Evolutionary conservation across 352 stramenopile genomes (phyloP), one percentile per base, ranked within the genome.

Genomic region (Plasmopara viticola): DNA sequence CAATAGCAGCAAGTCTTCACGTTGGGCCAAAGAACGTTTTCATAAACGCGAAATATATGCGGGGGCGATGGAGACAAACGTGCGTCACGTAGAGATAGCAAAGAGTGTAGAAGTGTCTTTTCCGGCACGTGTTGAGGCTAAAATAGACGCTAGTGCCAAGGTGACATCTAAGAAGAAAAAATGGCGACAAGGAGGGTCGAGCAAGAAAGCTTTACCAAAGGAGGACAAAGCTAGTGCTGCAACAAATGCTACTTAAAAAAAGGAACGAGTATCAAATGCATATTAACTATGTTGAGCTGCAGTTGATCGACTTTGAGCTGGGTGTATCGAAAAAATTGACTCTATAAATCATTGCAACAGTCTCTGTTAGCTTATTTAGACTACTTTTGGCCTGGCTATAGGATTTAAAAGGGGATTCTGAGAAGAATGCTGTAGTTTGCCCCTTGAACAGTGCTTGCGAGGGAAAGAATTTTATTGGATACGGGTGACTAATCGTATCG

Each of bases 121-220:
- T 12, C 6, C 6, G 31, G 31, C 31, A 35, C 10, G 31, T 5
- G 31, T 35, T 4, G 31, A 5, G 10, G 10, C 31, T 8, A 5
- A 35, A 35, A 2, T 35, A 6, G 31, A 35, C 31, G 31, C 31
- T 35, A 35, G 7, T 35, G 10, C 6, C 7, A 35, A 35, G 31
- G 31, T 35, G 31, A 35, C 31, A 2, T 12, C 31, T 13, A 71
- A 63, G 51, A 72, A 58, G 44, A 68, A 66, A 34, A 66, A 53
- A 13, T 56, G 60, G 59, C 55, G 54, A 38, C 48, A 55, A 44
- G 44, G 35, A 49, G 54, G 25, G 8, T 29, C 49, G 13, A 60
- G 52, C 48, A 66, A 68, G 29, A 41, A 39, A 39, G 42, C 44
- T 29, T 34, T 33, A 2, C 47, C 44, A 9, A 68, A 72, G 33